Conservation (phyloP, 2,329 filamentous ascomycete genomes). For the Sordariomycetes sp. region DNA sequence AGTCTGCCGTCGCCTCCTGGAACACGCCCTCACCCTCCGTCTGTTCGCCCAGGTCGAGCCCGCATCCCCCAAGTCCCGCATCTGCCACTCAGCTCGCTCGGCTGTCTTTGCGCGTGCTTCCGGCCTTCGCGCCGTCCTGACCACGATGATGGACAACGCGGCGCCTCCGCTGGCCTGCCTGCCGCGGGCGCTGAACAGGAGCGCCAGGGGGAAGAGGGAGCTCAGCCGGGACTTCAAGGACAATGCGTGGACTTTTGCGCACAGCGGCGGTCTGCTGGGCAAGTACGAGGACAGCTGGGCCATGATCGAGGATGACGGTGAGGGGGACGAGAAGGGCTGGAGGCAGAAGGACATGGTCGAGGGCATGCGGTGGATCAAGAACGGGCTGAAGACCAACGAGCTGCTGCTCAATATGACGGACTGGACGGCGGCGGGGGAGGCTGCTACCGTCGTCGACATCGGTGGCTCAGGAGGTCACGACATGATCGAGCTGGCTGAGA, state of each 20-base stretch:
- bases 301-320: background rate
- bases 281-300: conserved; percentile 3
- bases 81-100: background rate
- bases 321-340: conserved; percentile 1
- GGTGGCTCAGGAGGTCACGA: conserved; percentile 30
- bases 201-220: background rate
- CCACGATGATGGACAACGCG: conserved; percentile 5
- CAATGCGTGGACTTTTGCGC: conserved; percentile 6
- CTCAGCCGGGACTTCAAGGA: conserved; percentile 5
- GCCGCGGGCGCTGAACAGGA: background rate
- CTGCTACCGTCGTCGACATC: conserved; percentile 14
- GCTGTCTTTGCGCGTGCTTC: background rate
- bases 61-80: background rate
- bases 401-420: conserved; percentile 3
- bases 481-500: conserved; percentile 15
- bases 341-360: conserved; percentile 2
- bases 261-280: conserved; percentile 1
- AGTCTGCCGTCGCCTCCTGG: conserved; percentile 24
- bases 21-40: conserved; percentile 24
- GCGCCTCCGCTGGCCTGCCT: background rate
- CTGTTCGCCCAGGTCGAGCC: conserved; percentile 15
- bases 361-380: background rate
- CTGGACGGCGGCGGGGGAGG: conserved; percentile 6
- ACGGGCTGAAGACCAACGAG: background rate
- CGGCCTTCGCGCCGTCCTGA: background rate